A percentile compares a stretch with the other conserved stretches of the same genome.
These are phyloP conservation scores for Alternaria metachromatica DNA, from an alignment of 2,329 filamentous ascomycete genomes.

Conservation along the genomic window DNA sequence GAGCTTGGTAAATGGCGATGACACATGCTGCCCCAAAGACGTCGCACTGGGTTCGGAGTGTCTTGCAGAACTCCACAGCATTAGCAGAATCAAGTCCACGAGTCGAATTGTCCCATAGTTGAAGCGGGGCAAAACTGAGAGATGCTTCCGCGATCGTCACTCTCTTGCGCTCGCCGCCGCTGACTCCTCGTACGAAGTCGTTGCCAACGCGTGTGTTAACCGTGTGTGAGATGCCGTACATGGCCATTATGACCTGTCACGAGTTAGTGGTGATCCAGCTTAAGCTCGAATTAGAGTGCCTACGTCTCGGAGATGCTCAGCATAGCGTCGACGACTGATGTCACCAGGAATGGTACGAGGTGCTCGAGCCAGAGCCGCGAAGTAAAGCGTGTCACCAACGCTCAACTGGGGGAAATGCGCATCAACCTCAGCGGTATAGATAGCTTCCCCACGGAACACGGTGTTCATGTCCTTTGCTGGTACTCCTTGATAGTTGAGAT, in stretches of 20 bases:
- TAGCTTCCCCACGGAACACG: constrained; percentile 78
- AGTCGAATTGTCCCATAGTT: constrained; percentile 78
- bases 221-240: constrained; percentile 75
- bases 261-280: not conserved
- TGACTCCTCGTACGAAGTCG: constrained; percentile 74
- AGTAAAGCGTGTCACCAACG: constrained; percentile 78
- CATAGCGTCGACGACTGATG: constrained; percentile 61
- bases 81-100: constrained; percentile 73
- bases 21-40: constrained; percentile 51
- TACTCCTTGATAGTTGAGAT: constrained; percentile 82
- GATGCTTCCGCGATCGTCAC: constrained; percentile 40
- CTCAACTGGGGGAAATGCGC: constrained; percentile 77
- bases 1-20: constrained; percentile 52
- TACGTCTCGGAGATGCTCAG: constrained; percentile 66
- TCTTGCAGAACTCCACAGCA: constrained; percentile 69
- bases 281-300: not conserved
- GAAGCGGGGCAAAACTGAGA: constrained; percentile 58
- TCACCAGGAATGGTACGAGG: constrained; percentile 66
- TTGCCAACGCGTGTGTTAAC: constrained; percentile 73
- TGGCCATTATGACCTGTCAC: constrained; percentile 69
- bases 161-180: constrained; percentile 66
- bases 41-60: constrained; percentile 65
- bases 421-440: constrained; percentile 84
- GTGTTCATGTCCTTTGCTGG: constrained; percentile 75
- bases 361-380: constrained; percentile 68